These are phyloP conservation scores for Schoenoplectus tabernaemontani DNA, from an alignment of 202 grass and related monocot species.

Conservation along the genomic window DNA sequence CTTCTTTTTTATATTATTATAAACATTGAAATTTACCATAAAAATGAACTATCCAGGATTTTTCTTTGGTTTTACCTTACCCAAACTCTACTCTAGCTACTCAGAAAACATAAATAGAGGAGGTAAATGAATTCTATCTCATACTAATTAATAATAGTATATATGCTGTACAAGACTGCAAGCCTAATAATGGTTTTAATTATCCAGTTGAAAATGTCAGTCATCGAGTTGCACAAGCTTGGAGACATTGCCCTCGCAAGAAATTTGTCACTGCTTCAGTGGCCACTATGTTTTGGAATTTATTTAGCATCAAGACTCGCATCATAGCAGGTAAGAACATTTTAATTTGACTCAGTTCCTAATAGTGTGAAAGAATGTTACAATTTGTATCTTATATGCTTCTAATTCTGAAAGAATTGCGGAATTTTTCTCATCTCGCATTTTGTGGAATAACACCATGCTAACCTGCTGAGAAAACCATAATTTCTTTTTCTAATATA, in stretches of 20 bases:
- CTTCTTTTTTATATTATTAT: background rate
- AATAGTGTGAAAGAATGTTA: background rate
- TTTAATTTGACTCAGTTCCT: background rate
- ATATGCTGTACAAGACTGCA: background rate
- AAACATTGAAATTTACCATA: conserved; percentile 3
- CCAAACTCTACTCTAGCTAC: conserved; percentile 64
- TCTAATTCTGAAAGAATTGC: background rate
- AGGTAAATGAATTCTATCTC: conserved; percentile 27
- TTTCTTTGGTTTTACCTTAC: conserved; percentile 77
- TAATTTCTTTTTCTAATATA: background rate
- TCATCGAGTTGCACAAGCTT: conserved; percentile 38
- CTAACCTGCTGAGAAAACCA: background rate
- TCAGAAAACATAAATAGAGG: conserved; percentile 55
- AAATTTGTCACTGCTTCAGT: conserved; percentile 56
- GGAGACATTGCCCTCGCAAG: conserved; percentile 77
- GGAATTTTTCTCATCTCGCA: background rate
- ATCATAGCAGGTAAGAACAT: conserved; percentile 54
- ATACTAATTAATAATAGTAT: background rate
- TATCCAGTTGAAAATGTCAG: conserved; percentile 38
- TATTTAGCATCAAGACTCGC: conserved; percentile 65
- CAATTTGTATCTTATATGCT: background rate
- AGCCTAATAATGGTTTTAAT: conserved; percentile 2
- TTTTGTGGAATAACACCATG: background rate
- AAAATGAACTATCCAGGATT: conserved; percentile 46
- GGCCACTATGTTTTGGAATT: conserved; percentile 76